phyloP scores from a whole-genome alignment of 2,329 filamentous ascomycete species.

The Ceratocystis papillata region DNA sequence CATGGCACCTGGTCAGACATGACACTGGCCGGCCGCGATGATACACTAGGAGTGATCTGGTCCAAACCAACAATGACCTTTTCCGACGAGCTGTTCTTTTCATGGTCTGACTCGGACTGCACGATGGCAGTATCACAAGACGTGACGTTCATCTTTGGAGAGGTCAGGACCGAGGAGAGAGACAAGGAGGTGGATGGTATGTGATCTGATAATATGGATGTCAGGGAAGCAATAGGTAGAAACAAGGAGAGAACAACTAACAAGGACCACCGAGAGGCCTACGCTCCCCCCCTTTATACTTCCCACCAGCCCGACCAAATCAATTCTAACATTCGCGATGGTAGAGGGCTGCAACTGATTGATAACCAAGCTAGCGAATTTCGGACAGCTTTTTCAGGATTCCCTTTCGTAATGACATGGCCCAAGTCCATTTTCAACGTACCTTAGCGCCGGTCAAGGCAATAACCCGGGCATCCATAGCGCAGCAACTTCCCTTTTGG shows the following conservation, averaged over 20 bases:
- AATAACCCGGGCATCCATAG: constrained; percentile 1
- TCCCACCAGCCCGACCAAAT: background rate
- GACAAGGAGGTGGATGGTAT: background rate
- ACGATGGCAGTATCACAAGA: background rate
- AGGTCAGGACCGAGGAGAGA: background rate
- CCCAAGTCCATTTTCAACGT: background rate
- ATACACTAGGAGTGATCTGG: background rate
- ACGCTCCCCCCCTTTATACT: background rate
- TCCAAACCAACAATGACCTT: constrained; percentile 10
- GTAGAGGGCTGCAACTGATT: background rate
- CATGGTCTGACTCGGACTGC: constrained; percentile 6
- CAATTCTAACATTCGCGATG: background rate
- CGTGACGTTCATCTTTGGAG: constrained; percentile 2
- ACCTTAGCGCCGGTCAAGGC: constrained; percentile 9
- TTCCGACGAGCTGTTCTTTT: constrained; percentile 9
- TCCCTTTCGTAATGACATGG: background rate
- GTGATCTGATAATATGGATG: background rate
- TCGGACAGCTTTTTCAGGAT: background rate
- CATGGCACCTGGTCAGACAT: constrained; percentile 26
- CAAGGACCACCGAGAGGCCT: background rate
- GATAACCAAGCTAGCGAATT: background rate
- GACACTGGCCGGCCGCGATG: constrained; percentile 13
- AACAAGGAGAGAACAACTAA: background rate
- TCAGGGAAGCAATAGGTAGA: background rate
- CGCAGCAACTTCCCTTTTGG: constrained; percentile 12